Evolutionary conservation across 192 early-diverging fungal genomes (phyloP), one percentile per base, ranked within the genome.

Genomic region (Funneliformis mosseae): DNA sequence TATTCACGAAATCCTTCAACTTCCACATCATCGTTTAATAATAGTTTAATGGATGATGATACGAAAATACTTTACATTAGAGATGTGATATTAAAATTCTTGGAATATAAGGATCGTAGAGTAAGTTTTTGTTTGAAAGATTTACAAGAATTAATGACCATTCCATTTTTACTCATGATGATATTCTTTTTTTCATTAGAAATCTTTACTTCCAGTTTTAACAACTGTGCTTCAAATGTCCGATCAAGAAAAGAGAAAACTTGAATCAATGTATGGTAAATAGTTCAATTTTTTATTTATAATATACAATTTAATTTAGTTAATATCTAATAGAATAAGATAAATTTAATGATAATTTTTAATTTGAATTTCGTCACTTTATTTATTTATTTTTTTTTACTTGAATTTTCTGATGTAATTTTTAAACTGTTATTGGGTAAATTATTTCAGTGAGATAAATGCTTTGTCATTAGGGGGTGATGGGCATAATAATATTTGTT

Each of bases 41-140:
- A 3, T 63, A 50, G 12, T 45, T 33, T 5, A 12, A 67, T 84
- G 43, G 88, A 88, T 23, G 87, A 89, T 55, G 91, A 92, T 55
- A 82, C 92, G 7, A 91, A 93, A 81, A 69, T 92, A n/a, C 92
- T 94, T 77, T 95, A 95, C 74, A 80, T 94, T 10, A 92, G 92
- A 78, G 88, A 91, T 71, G 87, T 95, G 1, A 75, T 95, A 33
- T 59, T 95, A 27, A 93, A 90, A 81, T 94, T 94, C 80, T 83
- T 95, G 80, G 93, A 95, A 84, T 83, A 88, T 48, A 93, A 89
- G 74, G 88, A 90, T 10, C 91, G 88, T 78, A 86, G 93, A 77
- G 92, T 93, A 87, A 84, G 89, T 84, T 16, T 39, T 38, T 66
- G 21, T 78, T 25, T 66, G 25, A 62, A 12, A 11, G 11, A 63